phyloP scores from a whole-genome alignment of 176 grass and related monocot species.

The Tillandsia leiboldiana region DNA sequence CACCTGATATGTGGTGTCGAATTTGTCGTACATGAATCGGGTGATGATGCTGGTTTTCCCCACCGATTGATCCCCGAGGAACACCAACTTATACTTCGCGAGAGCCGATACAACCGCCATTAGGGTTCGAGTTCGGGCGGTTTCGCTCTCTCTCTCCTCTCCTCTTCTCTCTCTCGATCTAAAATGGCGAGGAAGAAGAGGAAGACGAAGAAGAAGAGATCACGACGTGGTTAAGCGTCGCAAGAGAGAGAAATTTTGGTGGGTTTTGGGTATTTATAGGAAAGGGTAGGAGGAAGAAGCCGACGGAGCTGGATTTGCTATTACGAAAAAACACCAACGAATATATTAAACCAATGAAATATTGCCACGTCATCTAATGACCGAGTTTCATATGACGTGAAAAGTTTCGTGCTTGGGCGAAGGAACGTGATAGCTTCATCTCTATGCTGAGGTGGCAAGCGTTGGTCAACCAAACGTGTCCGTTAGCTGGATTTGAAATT shows the following conservation, averaged over 20 bases:
- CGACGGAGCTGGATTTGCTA: not conserved
- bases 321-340: not conserved
- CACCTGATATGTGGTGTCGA: slow-evolving; percentile 75
- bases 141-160: not conserved
- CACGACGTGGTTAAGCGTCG: not conserved
- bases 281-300: not conserved
- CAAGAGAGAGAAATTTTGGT: not conserved
- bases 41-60: slow-evolving; percentile 81
- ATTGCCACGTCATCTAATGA: not conserved
- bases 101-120: slow-evolving; percentile 55
- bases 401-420: not conserved
- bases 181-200: slow-evolving; percentile 8
- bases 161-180: not conserved
- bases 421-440: not conserved
- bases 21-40: slow-evolving; percentile 95
- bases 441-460: not conserved
- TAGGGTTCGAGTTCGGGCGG: not conserved
- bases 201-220: not conserved
- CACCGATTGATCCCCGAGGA: slow-evolving; percentile 70
- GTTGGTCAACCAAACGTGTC: not conserved
- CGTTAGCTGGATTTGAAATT: not conserved
- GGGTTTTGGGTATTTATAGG: not conserved
- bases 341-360: not conserved
- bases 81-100: slow-evolving; percentile 80
- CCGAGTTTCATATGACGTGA: not conserved